These are phyloP conservation scores for Cryptosporidium canis DNA, from an alignment of 169 alveolate species.

Conservation along the genomic window DNA sequence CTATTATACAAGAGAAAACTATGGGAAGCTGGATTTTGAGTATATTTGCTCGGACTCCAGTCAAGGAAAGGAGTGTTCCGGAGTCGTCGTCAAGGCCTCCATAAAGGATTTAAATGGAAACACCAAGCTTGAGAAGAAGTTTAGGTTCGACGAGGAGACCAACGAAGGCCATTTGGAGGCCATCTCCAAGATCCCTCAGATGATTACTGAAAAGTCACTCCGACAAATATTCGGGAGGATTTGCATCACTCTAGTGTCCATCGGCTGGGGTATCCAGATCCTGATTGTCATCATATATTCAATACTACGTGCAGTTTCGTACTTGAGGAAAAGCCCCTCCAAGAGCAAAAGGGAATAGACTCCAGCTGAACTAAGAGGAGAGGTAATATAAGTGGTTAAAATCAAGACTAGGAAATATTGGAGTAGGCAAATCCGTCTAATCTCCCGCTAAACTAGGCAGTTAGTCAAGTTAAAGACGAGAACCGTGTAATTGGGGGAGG, in stretches of 20 bases:
- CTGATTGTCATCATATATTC: neutral
- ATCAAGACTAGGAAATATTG: neutral
- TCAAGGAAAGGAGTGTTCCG: neutral
- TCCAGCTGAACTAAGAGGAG: neutral
- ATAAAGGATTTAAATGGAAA: constrained; percentile 35
- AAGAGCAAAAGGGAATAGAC: neutral
- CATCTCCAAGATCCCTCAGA: constrained; percentile 2
- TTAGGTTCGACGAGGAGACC: neutral
- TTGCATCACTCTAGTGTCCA: neutral
- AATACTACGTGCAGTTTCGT: neutral
- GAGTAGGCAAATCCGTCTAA: neutral
- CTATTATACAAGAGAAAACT: constrained; percentile 54
- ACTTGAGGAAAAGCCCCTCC: neutral
- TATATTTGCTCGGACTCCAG: neutral
- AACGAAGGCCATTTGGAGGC: constrained; percentile 14
- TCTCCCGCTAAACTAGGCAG: neutral
- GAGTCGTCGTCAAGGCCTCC: neutral
- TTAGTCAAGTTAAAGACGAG: neutral
- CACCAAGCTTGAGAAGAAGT: neutral
- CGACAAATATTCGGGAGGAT: neutral
- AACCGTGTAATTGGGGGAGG: too few species aligned
- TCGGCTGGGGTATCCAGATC: constrained; percentile 8
- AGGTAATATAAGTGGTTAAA: neutral
- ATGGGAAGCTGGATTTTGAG: constrained; percentile 73
- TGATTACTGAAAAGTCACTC: constrained; percentile 3